A percentile compares a stretch with the other conserved stretches of the same genome.
These are phyloP conservation scores for Phyllosticta capitalensis DNA, from an alignment of 2,329 filamentous ascomycete species.

Conservation along the genomic window DNA sequence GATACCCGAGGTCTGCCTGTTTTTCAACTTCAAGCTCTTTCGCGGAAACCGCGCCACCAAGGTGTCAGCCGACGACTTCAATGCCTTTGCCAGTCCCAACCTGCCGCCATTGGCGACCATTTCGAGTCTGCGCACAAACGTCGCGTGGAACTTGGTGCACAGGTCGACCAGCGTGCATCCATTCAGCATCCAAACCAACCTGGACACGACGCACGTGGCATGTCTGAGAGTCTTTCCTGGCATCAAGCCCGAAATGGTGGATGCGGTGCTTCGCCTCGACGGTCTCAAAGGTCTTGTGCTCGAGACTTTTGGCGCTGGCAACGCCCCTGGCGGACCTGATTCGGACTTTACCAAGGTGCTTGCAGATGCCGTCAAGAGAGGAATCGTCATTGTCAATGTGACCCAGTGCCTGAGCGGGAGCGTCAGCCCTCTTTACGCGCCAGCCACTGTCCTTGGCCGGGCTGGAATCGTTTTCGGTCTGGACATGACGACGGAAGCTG, in stretches of 20 bases:
- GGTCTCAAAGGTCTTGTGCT: constrained; percentile 72
- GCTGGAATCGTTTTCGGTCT: constrained; percentile 84
- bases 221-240: constrained; percentile 86
- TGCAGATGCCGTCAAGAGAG: constrained; percentile 64
- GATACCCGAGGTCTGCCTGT: constrained; percentile 86
- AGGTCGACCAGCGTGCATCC: constrained; percentile 64
- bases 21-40: constrained; percentile 87
- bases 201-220: constrained; percentile 82
- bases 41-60: constrained; percentile 84
- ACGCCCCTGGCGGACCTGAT: constrained; percentile 74
- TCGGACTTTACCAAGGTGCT: constrained; percentile 71
- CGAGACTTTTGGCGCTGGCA: constrained; percentile 89
- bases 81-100: constrained; percentile 85
- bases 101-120: constrained; percentile 71
- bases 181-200: constrained; percentile 63
- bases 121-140: constrained; percentile 68
- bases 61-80: constrained; percentile 74
- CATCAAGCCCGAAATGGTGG: constrained; percentile 88
- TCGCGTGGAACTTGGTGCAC: constrained; percentile 69
- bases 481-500: constrained; percentile 82
- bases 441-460: constrained; percentile 57
- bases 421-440: constrained; percentile 32
- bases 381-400: constrained; percentile 81
- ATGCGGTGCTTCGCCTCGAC: constrained; percentile 69
- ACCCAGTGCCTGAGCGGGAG: constrained; percentile 64